These are phyloP conservation scores for Auriculariales sp. DNA, from an alignment of 768 basidiomycete genomes.

Conservation along the genomic window DNA sequence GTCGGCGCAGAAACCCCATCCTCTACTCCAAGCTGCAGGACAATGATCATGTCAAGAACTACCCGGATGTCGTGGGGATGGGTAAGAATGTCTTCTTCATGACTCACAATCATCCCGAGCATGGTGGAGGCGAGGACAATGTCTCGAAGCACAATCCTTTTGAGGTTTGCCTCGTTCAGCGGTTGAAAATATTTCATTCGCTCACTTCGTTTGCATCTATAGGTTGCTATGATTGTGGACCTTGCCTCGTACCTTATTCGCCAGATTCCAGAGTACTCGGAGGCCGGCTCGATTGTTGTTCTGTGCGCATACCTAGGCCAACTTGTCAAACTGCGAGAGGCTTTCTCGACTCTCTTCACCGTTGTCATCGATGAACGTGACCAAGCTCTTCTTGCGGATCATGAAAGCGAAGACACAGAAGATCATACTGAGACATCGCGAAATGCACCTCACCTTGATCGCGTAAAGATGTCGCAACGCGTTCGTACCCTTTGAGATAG, in stretches of 20 bases:
- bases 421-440: slow-evolving; percentile 10
- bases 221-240: slow-evolving; percentile 35
- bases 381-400: slow-evolving; percentile 39
- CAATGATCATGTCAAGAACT: slow-evolving; percentile 32
- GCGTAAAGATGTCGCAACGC: slow-evolving; percentile 34
- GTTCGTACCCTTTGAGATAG: slow-evolving; percentile 21
- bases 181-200: slow-evolving; percentile 28
- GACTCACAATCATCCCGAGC: slow-evolving; percentile 46
- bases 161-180: slow-evolving; percentile 37
- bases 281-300: slow-evolving; percentile 36
- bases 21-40: slow-evolving; percentile 50
- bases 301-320: slow-evolving; percentile 41
- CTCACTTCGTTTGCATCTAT: slow-evolving; percentile 10
- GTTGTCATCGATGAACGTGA: slow-evolving; percentile 60
- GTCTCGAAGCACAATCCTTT: slow-evolving; percentile 50
- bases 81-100: slow-evolving; percentile 53
- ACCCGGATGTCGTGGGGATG: slow-evolving; percentile 48
- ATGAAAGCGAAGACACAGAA: slow-evolving; percentile 24
- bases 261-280: slow-evolving; percentile 33
- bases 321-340: slow-evolving; percentile 28
- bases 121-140: slow-evolving; percentile 43
- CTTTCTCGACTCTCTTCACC: slow-evolving; percentile 31
- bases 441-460: slow-evolving; percentile 19
- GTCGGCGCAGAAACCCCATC: not conserved
- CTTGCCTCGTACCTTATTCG: slow-evolving; percentile 35